These are phyloP conservation scores for Cutaneotrichosporon sp. DNA, from an alignment of 1,284 basidiomycete genomes.

Conservation along the genomic window DNA sequence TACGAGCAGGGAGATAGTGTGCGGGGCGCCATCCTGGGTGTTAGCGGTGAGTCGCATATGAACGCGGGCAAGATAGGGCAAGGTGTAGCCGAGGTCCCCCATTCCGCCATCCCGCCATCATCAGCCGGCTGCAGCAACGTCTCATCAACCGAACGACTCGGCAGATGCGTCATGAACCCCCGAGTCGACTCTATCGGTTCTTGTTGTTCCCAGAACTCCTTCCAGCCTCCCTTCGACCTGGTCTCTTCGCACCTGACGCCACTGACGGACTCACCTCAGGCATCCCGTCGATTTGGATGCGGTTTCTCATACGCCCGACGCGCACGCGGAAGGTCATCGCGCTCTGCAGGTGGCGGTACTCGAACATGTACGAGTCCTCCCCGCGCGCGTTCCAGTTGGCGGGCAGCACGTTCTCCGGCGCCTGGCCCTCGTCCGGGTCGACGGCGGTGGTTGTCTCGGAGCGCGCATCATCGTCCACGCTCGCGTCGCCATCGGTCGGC, in stretches of 20 bases:
- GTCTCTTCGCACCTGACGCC: no score
- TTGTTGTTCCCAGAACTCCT: no score
- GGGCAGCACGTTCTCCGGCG: constrained; percentile 5
- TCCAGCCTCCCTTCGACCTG: not conserved
- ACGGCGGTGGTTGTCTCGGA: constrained; percentile 50
- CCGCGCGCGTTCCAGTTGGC: constrained; percentile 45
- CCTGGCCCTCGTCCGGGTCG: constrained; percentile 33
- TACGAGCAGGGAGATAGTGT: constrained; percentile 48
- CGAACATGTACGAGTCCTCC: constrained; percentile 50
- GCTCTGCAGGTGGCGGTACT: constrained; percentile 55
- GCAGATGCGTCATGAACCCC: not conserved
- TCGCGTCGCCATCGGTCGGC: not conserved
- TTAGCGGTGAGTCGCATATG: not conserved
- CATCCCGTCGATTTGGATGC: constrained; percentile 54
- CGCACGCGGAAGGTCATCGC: constrained; percentile 52
- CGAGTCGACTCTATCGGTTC: no score
- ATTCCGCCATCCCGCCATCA: not conserved
- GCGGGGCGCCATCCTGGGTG: constrained; percentile 54
- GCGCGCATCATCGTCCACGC: constrained; percentile 30
- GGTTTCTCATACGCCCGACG: constrained; percentile 52
- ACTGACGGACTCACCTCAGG: constrained; percentile 52
- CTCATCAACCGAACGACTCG: not conserved
- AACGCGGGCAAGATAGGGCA: not conserved
- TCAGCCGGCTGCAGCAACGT: no score
- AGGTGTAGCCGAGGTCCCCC: not conserved